These are phyloP conservation scores for Fraxinus ornus DNA, from an alignment of 305 asterid species.

Conservation along the genomic window DNA sequence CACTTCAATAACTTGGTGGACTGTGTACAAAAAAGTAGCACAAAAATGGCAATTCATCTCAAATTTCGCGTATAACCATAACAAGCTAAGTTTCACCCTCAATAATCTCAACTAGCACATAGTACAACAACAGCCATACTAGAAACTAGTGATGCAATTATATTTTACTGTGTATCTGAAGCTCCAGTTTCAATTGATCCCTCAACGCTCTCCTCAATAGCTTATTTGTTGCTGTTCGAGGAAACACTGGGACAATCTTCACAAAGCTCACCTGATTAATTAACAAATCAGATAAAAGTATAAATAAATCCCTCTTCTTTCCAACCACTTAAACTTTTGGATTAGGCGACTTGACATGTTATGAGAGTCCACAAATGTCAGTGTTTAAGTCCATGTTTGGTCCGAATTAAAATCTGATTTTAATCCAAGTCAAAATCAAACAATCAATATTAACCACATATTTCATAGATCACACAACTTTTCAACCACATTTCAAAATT, in stretches of 20 bases:
- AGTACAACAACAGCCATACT: not conserved
- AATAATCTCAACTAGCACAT: not conserved
- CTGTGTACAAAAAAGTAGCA: not conserved
- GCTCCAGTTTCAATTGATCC: conserved; percentile 66
- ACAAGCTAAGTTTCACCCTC: not conserved
- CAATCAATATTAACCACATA: too few species aligned
- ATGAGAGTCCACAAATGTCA: not conserved
- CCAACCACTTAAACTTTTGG: not conserved
- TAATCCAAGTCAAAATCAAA: too few species aligned
- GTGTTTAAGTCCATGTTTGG: not conserved
- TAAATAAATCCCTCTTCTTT: not conserved
- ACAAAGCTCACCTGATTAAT: conserved; percentile 62
- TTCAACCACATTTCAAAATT: too few species aligned
- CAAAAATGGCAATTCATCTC: not conserved
- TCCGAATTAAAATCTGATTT: too few species aligned
- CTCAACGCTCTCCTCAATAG: conserved; percentile 72
- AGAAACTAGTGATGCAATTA: conserved; percentile 11
- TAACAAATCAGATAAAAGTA: not conserved
- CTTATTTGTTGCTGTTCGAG: conserved; percentile 85
- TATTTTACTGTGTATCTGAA: conserved; percentile 48
- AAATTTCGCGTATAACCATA: not conserved
- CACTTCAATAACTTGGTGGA: not conserved
- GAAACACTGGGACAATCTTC: conserved; percentile 60
- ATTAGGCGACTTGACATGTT: not conserved
- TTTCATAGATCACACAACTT: too few species aligned